phyloP scores from a whole-genome alignment of 345 rosid species.

The Hirschfeldia incana region DNA sequence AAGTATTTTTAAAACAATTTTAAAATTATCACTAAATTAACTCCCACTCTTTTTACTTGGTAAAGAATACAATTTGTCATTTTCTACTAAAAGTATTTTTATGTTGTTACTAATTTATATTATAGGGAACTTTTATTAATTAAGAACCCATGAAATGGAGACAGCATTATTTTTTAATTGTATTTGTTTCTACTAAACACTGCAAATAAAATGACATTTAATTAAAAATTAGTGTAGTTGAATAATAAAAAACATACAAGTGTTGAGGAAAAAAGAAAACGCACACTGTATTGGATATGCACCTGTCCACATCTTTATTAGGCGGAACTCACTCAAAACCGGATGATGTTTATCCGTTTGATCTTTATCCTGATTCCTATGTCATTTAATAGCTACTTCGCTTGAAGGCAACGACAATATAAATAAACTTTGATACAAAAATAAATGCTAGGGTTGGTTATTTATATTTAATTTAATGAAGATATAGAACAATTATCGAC shows the following conservation, averaged over 20 bases:
- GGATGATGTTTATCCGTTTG: conserved; percentile 29
- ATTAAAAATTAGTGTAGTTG: not conserved
- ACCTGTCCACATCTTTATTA: conserved; percentile 7
- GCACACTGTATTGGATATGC: conserved; percentile 27
- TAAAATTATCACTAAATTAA: not conserved
- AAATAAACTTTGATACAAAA: not conserved
- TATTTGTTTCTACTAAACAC: not conserved
- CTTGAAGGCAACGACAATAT: not conserved
- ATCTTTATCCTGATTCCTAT: conserved; percentile 10
- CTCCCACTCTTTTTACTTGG: not conserved
- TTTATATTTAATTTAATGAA: not conserved
- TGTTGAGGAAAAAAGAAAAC: not conserved
- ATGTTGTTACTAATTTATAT: not conserved
- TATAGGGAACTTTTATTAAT: not conserved
- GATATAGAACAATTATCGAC: not conserved
- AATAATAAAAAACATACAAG: not conserved
- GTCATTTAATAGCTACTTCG: not conserved
- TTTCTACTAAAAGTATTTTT: not conserved
- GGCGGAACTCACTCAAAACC: conserved; percentile 14
- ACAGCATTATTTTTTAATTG: not conserved
- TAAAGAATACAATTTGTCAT: not conserved
- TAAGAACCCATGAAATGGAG: not conserved
- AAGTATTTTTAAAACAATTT: no score
- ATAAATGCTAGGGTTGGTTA: not conserved
- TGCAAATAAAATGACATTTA: not conserved